phyloP scores from a whole-genome alignment of 495 filamentous ascomycete species.

The Penicillium crystallinum region DNA sequence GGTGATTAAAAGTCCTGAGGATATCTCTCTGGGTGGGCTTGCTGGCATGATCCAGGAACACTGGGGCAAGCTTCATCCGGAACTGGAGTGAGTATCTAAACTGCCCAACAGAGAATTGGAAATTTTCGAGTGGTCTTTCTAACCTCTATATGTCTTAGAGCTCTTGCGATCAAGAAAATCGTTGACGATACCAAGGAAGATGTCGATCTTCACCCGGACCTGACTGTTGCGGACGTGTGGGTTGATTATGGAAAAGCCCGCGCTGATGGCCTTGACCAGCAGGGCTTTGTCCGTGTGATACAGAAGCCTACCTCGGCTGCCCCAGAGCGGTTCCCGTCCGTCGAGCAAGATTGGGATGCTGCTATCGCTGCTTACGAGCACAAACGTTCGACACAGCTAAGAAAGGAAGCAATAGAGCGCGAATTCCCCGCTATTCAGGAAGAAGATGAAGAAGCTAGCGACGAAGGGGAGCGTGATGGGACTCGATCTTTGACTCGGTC shows the following conservation, averaged over 20 bases:
- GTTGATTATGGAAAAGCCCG: constrained; percentile 33
- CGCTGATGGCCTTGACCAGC: constrained; percentile 33
- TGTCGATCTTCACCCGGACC: constrained; percentile 28
- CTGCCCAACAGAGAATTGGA: background rate
- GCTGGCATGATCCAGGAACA: constrained; percentile 30
- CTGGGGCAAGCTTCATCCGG: constrained; percentile 32
- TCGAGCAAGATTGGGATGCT: constrained; percentile 32
- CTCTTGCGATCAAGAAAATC: constrained; percentile 36
- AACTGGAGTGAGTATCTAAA: constrained; percentile 25
- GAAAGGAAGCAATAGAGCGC: constrained; percentile 7
- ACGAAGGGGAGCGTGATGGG: background rate
- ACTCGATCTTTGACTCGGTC: background rate
- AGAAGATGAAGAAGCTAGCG: constrained; percentile 2
- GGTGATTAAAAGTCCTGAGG: constrained; percentile 27
- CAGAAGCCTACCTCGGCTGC: constrained; percentile 20
- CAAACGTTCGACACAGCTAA: constrained; percentile 1
- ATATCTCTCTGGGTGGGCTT: constrained; percentile 26
- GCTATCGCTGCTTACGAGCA: constrained; percentile 8
- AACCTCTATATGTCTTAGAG: constrained; percentile 14
- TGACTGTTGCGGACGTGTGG: constrained; percentile 37
- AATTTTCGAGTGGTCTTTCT: background rate
- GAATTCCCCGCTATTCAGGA: constrained; percentile 7
- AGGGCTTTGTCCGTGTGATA: constrained; percentile 30
- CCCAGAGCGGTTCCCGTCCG: constrained; percentile 29
- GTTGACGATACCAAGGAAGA: constrained; percentile 31